Percentiles rank a stretch among this genome's conserved stretches.
Evolutionary conservation across 1,284 basidiomycete species (phyloP).

Genomic region (Pseudomicrostroma phylloplanum): DNA sequence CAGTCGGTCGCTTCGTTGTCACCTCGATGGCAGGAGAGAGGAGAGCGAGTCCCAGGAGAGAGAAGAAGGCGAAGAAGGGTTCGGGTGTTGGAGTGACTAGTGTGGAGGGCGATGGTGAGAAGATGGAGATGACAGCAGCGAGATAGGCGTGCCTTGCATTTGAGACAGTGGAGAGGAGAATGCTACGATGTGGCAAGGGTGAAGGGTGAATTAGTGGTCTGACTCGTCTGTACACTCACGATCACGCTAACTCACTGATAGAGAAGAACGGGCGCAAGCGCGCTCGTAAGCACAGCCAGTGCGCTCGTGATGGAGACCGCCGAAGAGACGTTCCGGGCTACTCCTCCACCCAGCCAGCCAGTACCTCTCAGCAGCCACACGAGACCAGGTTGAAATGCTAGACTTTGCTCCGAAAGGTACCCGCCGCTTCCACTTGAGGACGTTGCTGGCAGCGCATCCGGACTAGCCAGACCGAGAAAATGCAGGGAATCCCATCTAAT

Average conservation of each 20-base stretch:
- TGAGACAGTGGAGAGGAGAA: constrained; percentile 38
- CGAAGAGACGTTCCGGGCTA: constrained; percentile 24
- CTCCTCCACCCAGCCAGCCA: background rate
- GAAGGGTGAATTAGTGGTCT: background rate
- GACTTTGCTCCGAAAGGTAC: constrained; percentile 73
- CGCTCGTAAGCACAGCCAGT: constrained; percentile 34
- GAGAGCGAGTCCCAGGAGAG: constrained; percentile 62
- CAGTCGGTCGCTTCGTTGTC: background rate
- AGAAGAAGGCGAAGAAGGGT: constrained; percentile 72
- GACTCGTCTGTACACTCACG: background rate
- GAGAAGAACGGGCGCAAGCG: constrained; percentile 57
- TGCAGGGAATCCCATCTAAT: constrained; percentile 88
- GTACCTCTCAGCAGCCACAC: constrained; percentile 23
- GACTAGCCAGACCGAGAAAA: constrained; percentile 55
- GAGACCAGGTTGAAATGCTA: constrained; percentile 75
- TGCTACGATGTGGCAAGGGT: constrained; percentile 18
- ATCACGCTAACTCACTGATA: constrained; percentile 62
- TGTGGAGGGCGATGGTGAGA: constrained; percentile 73
- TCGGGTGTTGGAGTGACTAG: constrained; percentile 71
- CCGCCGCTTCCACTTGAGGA: constrained; percentile 36
- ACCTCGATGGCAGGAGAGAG: constrained; percentile 9
- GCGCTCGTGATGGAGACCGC: constrained; percentile 22
- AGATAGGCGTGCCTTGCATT: constrained; percentile 61
- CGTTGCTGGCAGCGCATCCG: constrained; percentile 11
- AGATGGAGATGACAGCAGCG: constrained; percentile 63